Conservation (phyloP, 495 filamentous ascomycete genomes). For the Penicillium mononematosum region DNA sequence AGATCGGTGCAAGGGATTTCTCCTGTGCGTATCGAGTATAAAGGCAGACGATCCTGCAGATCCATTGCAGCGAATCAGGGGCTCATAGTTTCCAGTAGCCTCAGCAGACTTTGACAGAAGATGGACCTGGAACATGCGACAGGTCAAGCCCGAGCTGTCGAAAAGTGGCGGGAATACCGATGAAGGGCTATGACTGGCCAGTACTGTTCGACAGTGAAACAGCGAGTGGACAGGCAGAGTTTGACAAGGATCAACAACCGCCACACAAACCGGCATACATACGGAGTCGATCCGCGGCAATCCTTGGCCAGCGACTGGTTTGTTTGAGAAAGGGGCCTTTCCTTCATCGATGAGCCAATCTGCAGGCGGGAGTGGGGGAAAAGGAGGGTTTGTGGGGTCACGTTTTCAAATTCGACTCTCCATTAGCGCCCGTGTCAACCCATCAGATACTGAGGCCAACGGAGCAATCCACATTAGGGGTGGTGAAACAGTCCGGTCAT, state of each 20-base stretch:
- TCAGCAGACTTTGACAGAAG: not conserved
- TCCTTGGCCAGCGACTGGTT: slow-evolving; percentile 10
- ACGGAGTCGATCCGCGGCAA: slow-evolving; percentile 11
- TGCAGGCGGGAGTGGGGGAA: slow-evolving; percentile 8
- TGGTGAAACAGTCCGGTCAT: not conserved
- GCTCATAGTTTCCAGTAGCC: not conserved
- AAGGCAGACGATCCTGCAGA: slow-evolving; percentile 6
- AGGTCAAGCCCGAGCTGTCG: slow-evolving; percentile 13
- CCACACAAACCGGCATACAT: slow-evolving; percentile 2
- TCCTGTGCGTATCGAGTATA: not conserved
- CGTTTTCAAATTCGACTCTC: not conserved
- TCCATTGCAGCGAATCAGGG: slow-evolving; percentile 5
- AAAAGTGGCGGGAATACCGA: slow-evolving; percentile 12
- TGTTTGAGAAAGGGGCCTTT: slow-evolving; percentile 20
- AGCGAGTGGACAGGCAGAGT: slow-evolving; percentile 8
- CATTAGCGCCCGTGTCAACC: slow-evolving; percentile 7
- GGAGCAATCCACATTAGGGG: not conserved
- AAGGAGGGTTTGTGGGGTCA: slow-evolving; percentile 3
- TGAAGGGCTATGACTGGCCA: slow-evolving; percentile 16
- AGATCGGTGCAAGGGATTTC: slow-evolving; percentile 2
- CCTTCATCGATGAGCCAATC: slow-evolving; percentile 18
- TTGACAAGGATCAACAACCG: slow-evolving; percentile 16
- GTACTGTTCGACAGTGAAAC: slow-evolving; percentile 18
- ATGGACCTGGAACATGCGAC: slow-evolving; percentile 21
- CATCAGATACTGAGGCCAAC: not conserved